Conservation (phyloP, 306 rosid species). For the Canavalia ensiformis region DNA sequence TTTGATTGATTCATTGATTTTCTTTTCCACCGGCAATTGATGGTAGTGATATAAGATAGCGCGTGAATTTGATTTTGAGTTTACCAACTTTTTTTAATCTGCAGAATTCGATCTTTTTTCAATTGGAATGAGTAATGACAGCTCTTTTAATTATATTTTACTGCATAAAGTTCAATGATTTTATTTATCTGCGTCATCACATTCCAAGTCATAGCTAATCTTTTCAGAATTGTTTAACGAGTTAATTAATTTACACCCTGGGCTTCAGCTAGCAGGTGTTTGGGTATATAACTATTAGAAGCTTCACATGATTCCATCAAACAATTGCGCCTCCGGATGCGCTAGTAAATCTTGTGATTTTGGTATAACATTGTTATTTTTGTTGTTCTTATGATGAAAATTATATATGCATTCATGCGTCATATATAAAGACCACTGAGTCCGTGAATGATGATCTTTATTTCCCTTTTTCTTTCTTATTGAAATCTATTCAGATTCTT, state of each 20-base stretch:
- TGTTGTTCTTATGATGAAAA: neutral
- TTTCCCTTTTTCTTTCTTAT: conserved; percentile 44
- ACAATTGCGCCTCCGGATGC: conserved; percentile 25
- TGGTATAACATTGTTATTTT: neutral
- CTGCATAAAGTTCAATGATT: conserved; percentile 16
- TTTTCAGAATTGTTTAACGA: conserved; percentile 11
- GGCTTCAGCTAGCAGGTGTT: conserved; percentile 1
- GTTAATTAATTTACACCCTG: conserved; percentile 11
- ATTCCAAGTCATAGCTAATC: conserved; percentile 21
- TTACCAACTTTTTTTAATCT: neutral
- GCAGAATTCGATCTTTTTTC: conserved; percentile 15
- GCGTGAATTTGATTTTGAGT: conserved; percentile 28
- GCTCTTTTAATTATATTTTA: conserved; percentile 42
- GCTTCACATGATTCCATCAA: conserved; percentile 46
- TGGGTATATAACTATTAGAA: conserved; percentile 17
- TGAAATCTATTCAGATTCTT: conserved; percentile 46
- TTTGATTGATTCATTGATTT: neutral
- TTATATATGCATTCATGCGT: conserved; percentile 30
- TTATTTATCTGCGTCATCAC: conserved; percentile 37
- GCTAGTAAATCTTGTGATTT: conserved; percentile 1
- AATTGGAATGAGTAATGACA: conserved; percentile 49
- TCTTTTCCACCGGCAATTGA: neutral
- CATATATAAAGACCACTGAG: conserved; percentile 35
- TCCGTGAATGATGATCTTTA: conserved; percentile 32
- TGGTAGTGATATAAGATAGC: conserved; percentile 6